A percentile compares a stretch with the other conserved stretches of the same genome.
These are phyloP conservation scores for Penicillium crystallinum DNA, from an alignment of 495 filamentous ascomycete species.

Conservation along the genomic window DNA sequence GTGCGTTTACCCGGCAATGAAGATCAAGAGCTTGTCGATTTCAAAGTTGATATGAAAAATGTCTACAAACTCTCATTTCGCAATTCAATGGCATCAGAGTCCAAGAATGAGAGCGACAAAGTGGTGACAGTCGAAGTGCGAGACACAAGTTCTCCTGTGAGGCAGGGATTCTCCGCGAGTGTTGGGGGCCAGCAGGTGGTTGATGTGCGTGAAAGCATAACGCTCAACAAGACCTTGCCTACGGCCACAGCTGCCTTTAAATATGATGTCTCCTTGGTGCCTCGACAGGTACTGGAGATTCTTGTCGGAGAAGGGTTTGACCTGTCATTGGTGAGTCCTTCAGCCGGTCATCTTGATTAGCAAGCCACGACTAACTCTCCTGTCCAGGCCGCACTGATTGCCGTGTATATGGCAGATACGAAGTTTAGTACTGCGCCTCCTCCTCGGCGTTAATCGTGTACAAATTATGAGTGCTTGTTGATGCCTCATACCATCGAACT, in stretches of 20 bases:
- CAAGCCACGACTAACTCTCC: background rate
- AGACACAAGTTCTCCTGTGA: background rate
- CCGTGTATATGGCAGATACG: background rate
- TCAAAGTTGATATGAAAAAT: background rate
- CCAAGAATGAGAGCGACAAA: conserved; percentile 4
- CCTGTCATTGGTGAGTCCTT: conserved; percentile 10
- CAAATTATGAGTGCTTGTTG: background rate
- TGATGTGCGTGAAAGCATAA: conserved; percentile 19
- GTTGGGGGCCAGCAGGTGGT: conserved; percentile 10
- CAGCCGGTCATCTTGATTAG: background rate
- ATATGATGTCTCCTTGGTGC: background rate
- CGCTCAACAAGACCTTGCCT: conserved; percentile 4
- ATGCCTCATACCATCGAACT: background rate
- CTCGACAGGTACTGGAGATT: conserved; percentile 9
- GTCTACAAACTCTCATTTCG: conserved; percentile 10
- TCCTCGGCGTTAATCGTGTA: background rate
- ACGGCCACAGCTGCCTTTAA: background rate
- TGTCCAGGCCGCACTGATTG: background rate
- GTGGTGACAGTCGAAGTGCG: conserved; percentile 8
- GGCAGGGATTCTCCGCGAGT: background rate
- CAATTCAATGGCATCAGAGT: conserved; percentile 4
- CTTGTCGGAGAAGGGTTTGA: conserved; percentile 16
- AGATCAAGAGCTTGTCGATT: conserved; percentile 8
- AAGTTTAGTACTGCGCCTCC: conserved; percentile 1
- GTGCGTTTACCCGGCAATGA: conserved; percentile 15